Base-by-base conservation (phyloP, 2,329 filamentous ascomycete genomes). In the Rutstroemia sydowiana region DNA sequence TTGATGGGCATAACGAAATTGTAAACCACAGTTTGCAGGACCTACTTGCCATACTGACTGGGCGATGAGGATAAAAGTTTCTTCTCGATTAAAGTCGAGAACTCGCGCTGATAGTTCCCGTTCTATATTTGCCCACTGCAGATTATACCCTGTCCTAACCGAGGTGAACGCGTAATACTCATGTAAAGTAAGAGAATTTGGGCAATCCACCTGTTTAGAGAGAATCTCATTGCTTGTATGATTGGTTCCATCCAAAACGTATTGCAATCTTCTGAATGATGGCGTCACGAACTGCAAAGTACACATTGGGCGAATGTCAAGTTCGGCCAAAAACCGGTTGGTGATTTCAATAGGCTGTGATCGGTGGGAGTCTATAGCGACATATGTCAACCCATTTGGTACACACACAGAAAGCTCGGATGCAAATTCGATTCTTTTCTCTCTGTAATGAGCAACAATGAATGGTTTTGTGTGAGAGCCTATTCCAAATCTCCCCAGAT, bases 51-150 rank as follows among this genome's bases (percentile, higher is more conserved):
- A 69, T 9, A 72, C 67, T 0, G 70, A 66, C 55, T 85, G 80
- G 2, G 72, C 59, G 0, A 82, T 47, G 0, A 82, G 59, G 2
- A 73, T 56, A 5, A 65, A 65, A 0, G 76, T 75, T 39, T 79
- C 75, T 0, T 66, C 53, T 39, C 75, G 74, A 10, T 73, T 75
- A 32, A 80, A 74, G 41, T 79, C 73, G 0, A 85, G 48, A 1
- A 67, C 67, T 0, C 75, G 72, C 1, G 68, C 65, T 0, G 66
- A 63, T 3, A 85, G 62, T 57, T 82, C 74, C 1, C 69, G 59
- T 0, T 80, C 60, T 3, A 85, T 73, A 48, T 82, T 84, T 8
- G 69, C 59, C 75, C 79, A 84, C 46, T 79, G 76, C 8, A 81
- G 63, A 1, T 63, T 59, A 16, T 69, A 53, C 0, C 79, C 79